Evolutionary conservation across 176 grass and related monocot genomes (phyloP).

Genomic region (Poa pratensis): DNA sequence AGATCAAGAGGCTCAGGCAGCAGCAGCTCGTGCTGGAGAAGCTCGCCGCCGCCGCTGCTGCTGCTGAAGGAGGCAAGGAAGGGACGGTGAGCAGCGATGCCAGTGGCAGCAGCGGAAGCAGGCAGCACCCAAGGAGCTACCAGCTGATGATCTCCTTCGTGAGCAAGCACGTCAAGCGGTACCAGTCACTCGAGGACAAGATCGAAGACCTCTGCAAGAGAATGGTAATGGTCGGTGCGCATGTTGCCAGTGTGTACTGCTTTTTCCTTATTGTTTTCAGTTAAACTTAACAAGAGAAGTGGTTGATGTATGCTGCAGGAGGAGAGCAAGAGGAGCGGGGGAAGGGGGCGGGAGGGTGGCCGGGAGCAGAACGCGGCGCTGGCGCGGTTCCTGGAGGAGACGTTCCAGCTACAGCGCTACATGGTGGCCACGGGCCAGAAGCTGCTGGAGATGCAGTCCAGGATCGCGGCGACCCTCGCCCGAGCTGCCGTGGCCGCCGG

Average conservation of each 20-base stretch:
- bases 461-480: slow-evolving; percentile 47
- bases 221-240: slow-evolving; percentile 47
- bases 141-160: slow-evolving; percentile 58
- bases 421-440: slow-evolving; percentile 89
- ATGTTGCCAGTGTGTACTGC: background rate
- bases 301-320: slow-evolving; percentile 41
- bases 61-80: slow-evolving; percentile 23
- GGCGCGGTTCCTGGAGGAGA: slow-evolving; percentile 68
- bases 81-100: slow-evolving; percentile 33
- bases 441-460: slow-evolving; percentile 74
- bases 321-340: slow-evolving; percentile 56
- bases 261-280: background rate
- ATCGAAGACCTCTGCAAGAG: slow-evolving; percentile 71
- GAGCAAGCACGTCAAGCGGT: slow-evolving; percentile 77
- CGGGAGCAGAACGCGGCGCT: slow-evolving; percentile 50
- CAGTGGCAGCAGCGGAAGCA: background rate
- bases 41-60: slow-evolving; percentile 21
- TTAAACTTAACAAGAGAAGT: background rate
- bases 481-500: background rate
- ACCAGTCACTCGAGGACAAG: slow-evolving; percentile 86
- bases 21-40: slow-evolving; percentile 70
- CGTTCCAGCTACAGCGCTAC: slow-evolving; percentile 81
- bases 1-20: slow-evolving; percentile 92
- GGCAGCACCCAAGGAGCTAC: slow-evolving; percentile 55
- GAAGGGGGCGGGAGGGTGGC: slow-evolving; percentile 39